Conservation (phyloP, 371 early-diverging fungal genomes). For the Mortierella sp. region DNA sequence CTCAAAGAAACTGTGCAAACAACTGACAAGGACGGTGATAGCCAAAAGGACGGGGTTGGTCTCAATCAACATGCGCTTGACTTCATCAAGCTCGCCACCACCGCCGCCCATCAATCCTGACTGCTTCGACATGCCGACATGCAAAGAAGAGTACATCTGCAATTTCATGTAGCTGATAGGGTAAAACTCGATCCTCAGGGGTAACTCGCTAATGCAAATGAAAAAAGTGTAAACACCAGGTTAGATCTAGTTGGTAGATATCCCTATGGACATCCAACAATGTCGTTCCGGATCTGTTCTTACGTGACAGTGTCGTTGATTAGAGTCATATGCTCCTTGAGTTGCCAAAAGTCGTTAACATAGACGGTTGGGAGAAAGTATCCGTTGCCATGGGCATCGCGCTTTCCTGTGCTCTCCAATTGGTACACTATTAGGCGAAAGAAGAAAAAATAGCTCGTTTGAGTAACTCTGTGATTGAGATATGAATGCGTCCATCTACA, state of each 20-base stretch:
- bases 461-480: background rate
- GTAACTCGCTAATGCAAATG: constrained; percentile 64
- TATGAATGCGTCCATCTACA: background rate
- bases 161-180: constrained; percentile 85
- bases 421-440: constrained; percentile 61
- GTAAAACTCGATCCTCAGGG: constrained; percentile 76
- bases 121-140: constrained; percentile 77
- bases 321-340: constrained; percentile 77
- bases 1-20: constrained; percentile 92
- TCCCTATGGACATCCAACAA: background rate
- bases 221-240: background rate
- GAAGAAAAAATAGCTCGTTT: background rate
- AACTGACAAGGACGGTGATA: constrained; percentile 84
- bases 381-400: constrained; percentile 61
- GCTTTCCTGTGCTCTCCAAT: constrained; percentile 57
- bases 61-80: constrained; percentile 88
- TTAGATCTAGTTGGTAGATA: background rate
- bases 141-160: constrained; percentile 77
- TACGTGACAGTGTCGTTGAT: constrained; percentile 85
- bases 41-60: constrained; percentile 90
- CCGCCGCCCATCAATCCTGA: constrained; percentile 75
- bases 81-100: constrained; percentile 68
- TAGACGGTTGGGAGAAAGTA: constrained; percentile 82
- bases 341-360: constrained; percentile 92
- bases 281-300: background rate